These are phyloP conservation scores for Marchantia polymorpha DNA, from an alignment of 225 moss, liverwort and hornwort genomes.

Conservation along the genomic window DNA sequence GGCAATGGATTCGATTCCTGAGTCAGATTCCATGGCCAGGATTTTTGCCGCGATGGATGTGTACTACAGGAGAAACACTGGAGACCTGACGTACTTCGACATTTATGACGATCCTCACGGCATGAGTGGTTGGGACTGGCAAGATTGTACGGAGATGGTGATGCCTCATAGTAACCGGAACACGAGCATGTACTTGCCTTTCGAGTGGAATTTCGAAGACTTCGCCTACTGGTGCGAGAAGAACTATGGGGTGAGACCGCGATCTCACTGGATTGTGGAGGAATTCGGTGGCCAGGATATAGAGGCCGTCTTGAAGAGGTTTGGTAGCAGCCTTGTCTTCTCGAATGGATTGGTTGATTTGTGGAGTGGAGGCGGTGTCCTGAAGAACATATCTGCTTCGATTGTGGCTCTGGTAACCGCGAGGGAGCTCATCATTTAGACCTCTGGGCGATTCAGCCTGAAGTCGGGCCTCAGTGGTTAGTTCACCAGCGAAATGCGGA, in stretches of 20 bases:
- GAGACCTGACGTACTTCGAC: conserved; percentile 70
- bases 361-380: conserved; percentile 96
- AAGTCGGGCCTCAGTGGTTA: conserved; percentile 71
- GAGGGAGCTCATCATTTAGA: conserved; percentile 96
- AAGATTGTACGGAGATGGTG: conserved; percentile 97
- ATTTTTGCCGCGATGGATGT: conserved; percentile 83
- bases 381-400: conserved; percentile 72
- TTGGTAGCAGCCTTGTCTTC: conserved; percentile 92
- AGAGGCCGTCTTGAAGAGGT: conserved; percentile 62
- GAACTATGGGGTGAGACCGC: conserved; percentile 56
- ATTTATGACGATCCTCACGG: conserved; percentile 52
- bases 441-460: conserved; percentile 53
- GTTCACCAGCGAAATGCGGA: conserved; percentile 62
- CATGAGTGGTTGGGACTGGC: conserved; percentile 53
- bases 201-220: conserved; percentile 56
- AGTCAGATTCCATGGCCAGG: conserved; percentile 61
- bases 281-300: conserved; percentile 82
- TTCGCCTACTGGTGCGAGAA: conserved; percentile 48
- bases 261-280: conserved; percentile 78
- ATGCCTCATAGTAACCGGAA: conserved; percentile 85
- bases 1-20: conserved; percentile 61
- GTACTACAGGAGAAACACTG: conserved; percentile 90
- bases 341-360: conserved; percentile 94
- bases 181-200: conserved; percentile 70
- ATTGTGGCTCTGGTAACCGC: conserved; percentile 75